Base-by-base conservation (phyloP, 768 basidiomycete species). In the Russula emetica region DNA sequence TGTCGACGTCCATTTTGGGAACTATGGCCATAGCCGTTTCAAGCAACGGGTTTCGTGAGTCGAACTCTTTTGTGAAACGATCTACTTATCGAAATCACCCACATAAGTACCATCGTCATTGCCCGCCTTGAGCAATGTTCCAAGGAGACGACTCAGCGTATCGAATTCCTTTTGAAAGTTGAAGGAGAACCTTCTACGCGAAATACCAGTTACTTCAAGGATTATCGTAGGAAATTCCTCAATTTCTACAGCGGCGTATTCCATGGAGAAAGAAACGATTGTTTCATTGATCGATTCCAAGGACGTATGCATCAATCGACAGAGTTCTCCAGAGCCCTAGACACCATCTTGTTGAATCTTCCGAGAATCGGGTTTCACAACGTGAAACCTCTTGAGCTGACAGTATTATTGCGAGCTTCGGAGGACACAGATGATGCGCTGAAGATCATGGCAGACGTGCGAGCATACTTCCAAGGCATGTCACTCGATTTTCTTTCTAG, bases 381-480 rank as follows among this genome's bases (percentile, higher is more conserved):
- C 3, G 68, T 78, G 32, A 73, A 75, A 47, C 70, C 77, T 0
- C 72, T 73, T 4, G 82, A 85, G 55, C 66, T 88, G 0, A 66
- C 78, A 0, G 83, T 77, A 38, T 16, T 77, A 38, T 16, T 54
- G 22, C 53, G 84, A 2, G 79, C 81, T 0, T 61, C 76, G 0
- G 85, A 88, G 61, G 74, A 74, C 1, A 79, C 78, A 76, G 85
- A 84, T 40, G 78, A 81, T 0, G 85, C 85, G 0, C 68, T 90
- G 18, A 68, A 72, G 3, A 87, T 90, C 68, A 90, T 90, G 87
- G 85, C 86, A 0, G 80, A 84, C 60, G 86, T 88, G 2, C 77
- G 86, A 6, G 87, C 85, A 0, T 90, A 89, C 66, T 90, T 89
- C 71, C 85, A 89, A 79, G 88, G 88, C 87, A 68, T 8, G 69